Base-by-base conservation (phyloP, 352 stramenopile genomes). In the Globisporangium camurandrum region DNA sequence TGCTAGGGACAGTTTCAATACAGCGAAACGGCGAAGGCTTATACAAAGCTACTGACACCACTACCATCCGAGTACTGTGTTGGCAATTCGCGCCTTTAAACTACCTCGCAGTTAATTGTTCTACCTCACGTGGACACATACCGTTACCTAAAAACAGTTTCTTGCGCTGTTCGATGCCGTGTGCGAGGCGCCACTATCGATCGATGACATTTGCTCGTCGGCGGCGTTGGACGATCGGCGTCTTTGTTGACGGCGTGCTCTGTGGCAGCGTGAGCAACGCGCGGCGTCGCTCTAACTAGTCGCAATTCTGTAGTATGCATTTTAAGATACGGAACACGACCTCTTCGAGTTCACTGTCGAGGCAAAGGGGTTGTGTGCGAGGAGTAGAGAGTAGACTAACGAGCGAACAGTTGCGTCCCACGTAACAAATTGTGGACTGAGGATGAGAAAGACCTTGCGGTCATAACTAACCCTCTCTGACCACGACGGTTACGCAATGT, bases 111-210 rank as follows among this genome's bases (percentile, higher is more conserved):
- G 68, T 72, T 4, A 57, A n/a, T n/a, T 89, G n/a, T 89, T 89
- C 49, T 87, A 75, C 54, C 56, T 89, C 0, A 80, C 68, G 52
- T 89, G 78, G 78, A 54, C 64, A 22, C 73, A 72, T 28, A 75
- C 86, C 38, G 78, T 75, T 23, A 84, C 84, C 37, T 69, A 87
- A 38, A 89, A 89, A 34, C 87, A 72, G 78, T 87, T 87, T 53
- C 61, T 86, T 28, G 83, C 78, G 1, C 87, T 84, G 57, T 87
- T 89, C 39, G 75, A 89, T 44, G 65, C 75, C 28, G 78, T 86
- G 30, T 75, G 78, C 7, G 50, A 41, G 1, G 40, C 62, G 5
- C 56, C 71, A 9, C 57, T 89, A 19, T 72, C 70, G 1, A 65
- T 64, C 0, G 67, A 62, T 17, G 70, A 86, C 41, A 84, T 71